Base-by-base conservation (phyloP, 345 rosid species). In the Citrus sp. region DNA sequence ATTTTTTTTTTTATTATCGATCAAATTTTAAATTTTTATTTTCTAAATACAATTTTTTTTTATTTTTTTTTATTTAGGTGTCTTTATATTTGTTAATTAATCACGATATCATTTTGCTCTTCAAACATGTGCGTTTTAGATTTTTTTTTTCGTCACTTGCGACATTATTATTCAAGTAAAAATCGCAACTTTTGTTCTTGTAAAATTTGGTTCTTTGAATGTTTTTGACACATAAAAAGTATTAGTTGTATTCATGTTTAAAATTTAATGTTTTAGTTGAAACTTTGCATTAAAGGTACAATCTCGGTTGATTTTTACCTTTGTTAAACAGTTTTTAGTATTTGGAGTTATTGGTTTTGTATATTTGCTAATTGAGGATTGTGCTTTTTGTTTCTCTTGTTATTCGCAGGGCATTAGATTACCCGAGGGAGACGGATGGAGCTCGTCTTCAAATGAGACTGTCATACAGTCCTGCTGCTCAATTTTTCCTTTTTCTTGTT, bases 381-480 rank as follows among this genome's bases (percentile, higher is more conserved):
- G n/a, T n/a, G 46, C 64, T 7, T 24, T 58, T 16, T 3, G 12
- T 6, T 37, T 6, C 56, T 61, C 27, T 46, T 64, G 68, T 74
- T 63, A 40, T 51, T 72, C 63, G 56, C 89, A 96, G 98, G 87
- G 98, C 99, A 59, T 87, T 92, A 79, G 96, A 87, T 85, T 84
- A 83, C 74, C 97, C 98, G 2, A 81, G 90, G 75, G 94, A 92
- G 67, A 87, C 83, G 6, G 93, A 92, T 85, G 99, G 97, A 77
- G 96, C 89, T 0, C 87, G 88, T 68, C 91, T 95, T 80, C 99
- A 95, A 80, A 95, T 95, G 99, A 93, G 97, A 84, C 84, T 95
- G 46, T 95, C 98, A 0, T 93, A 89, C 74, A 92, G 98, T 81
- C 97, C 99, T 5, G 90, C 92, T n/a, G 97, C 98, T 32, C 95